phyloP scores from a whole-genome alignment of 2,329 filamentous ascomycete species.

The Cadophora gregata region DNA sequence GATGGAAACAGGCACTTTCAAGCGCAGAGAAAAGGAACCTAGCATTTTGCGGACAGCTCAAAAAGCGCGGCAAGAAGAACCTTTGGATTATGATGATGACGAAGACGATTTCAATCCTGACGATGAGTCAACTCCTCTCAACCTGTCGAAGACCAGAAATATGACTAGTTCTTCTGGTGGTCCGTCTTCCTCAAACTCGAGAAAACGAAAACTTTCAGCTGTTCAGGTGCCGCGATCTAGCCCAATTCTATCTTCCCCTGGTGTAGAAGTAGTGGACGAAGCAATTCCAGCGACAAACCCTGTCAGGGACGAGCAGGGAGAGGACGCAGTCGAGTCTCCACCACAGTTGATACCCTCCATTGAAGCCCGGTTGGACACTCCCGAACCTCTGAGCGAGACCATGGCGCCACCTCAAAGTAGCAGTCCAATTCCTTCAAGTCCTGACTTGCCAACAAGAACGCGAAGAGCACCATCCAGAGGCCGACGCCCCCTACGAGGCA shows the following conservation, averaged over 20 bases:
- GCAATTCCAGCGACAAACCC: slow-evolving; percentile 38
- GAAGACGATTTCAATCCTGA: slow-evolving; percentile 64
- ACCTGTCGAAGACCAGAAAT: slow-evolving; percentile 52
- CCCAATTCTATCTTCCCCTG: slow-evolving; percentile 29
- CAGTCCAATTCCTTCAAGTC: slow-evolving; percentile 37
- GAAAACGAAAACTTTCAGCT: slow-evolving; percentile 58
- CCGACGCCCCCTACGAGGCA: slow-evolving; percentile 34
- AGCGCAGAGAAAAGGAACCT: slow-evolving; percentile 61
- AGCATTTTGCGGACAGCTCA: slow-evolving; percentile 59
- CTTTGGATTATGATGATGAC: slow-evolving; percentile 46
- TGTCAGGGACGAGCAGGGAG: slow-evolving; percentile 31
- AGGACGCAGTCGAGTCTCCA: slow-evolving; percentile 20
- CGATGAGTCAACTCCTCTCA: slow-evolving; percentile 71
- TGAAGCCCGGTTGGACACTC: slow-evolving; percentile 35
- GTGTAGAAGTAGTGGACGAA: slow-evolving; percentile 31
- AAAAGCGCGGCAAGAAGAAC: slow-evolving; percentile 44
- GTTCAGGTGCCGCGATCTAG: slow-evolving; percentile 41
- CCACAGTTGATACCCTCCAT: slow-evolving; percentile 33
- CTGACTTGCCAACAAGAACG: slow-evolving; percentile 29
- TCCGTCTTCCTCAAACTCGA: slow-evolving; percentile 46
- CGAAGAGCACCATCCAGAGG: slow-evolving; percentile 33
- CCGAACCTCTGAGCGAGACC: slow-evolving; percentile 43
- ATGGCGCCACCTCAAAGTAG: slow-evolving; percentile 45
- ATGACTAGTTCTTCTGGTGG: slow-evolving; percentile 24
- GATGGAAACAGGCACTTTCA: slow-evolving; percentile 62